Conservation (phyloP, 2,329 filamentous ascomycete genomes). For the Sarocladiaceae sp. region DNA sequence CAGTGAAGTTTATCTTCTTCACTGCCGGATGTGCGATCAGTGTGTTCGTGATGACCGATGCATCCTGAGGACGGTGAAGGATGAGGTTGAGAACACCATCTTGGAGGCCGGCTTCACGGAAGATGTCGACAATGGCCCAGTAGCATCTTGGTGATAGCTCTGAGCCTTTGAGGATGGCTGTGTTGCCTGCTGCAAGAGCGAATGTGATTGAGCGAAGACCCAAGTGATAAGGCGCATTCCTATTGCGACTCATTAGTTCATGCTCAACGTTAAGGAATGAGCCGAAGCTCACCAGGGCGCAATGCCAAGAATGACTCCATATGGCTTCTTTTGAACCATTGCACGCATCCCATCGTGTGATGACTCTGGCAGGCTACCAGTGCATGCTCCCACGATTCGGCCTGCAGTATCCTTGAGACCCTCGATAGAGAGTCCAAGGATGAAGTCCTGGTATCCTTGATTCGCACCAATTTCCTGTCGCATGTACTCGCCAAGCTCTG, state of each 20-base stretch:
- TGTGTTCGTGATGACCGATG: slow-evolving; percentile 26
- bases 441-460: slow-evolving; percentile 13
- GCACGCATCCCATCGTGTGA: slow-evolving; percentile 32
- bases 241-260: too few relatives aligned
- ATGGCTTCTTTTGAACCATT: slow-evolving; percentile 45
- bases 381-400: slow-evolving; percentile 21
- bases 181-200: slow-evolving; percentile 20
- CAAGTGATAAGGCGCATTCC: slow-evolving; percentile 23
- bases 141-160: slow-evolving; percentile 27
- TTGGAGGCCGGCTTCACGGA: slow-evolving; percentile 37
- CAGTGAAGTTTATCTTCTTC: slow-evolving; percentile 40
- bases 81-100: slow-evolving; percentile 35
- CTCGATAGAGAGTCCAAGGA: slow-evolving; percentile 20
- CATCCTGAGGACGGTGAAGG: slow-evolving; percentile 25
- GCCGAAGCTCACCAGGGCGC: slow-evolving; percentile 21
- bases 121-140: slow-evolving; percentile 27
- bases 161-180: slow-evolving; percentile 25
- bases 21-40: slow-evolving; percentile 32
- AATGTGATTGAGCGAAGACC: slow-evolving; percentile 16
- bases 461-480: slow-evolving; percentile 30
- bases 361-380: slow-evolving; percentile 23
- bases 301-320: slow-evolving; percentile 26
- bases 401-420: slow-evolving; percentile 31
- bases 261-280: too few relatives aligned
- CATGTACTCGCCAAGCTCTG: slow-evolving; percentile 53